phyloP scores from a whole-genome alignment of 257 asterid species.

The Capsicum pubescens region DNA sequence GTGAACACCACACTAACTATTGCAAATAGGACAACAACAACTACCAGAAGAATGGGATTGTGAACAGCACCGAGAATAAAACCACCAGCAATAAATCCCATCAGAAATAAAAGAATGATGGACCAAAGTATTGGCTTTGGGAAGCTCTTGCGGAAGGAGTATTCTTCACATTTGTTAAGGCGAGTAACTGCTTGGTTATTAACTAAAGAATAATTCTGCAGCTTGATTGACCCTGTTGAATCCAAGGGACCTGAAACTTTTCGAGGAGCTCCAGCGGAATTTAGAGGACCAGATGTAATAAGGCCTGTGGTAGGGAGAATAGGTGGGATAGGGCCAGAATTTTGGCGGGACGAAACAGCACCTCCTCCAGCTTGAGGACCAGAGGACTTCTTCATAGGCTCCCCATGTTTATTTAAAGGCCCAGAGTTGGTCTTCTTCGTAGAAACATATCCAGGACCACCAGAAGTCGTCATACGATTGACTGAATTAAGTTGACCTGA shows the following conservation, averaged over 20 bases:
- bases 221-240: conserved; percentile 56
- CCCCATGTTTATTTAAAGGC: conserved; percentile 86
- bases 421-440: conserved; percentile 81
- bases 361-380: conserved; percentile 89
- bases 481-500: conserved; percentile 59
- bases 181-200: conserved; percentile 81
- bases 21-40: conserved; percentile 53
- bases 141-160: conserved; percentile 66
- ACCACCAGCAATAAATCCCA: conserved; percentile 92
- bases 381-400: conserved; percentile 75
- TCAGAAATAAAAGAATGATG: conserved; percentile 66
- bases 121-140: conserved; percentile 74
- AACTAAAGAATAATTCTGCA: conserved; percentile 51
- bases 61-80: conserved; percentile 82
- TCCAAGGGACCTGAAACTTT: conserved; percentile 84
- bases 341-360: conserved; percentile 63
- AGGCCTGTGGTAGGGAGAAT: conserved; percentile 84
- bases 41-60: conserved; percentile 66
- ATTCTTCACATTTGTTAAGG: conserved; percentile 60
- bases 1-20: conserved; percentile 54
- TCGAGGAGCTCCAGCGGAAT: conserved; percentile 73
- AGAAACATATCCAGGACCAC: conserved; percentile 61
- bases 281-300: conserved; percentile 85
- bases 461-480: conserved; percentile 58
- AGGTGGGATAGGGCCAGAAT: conserved; percentile 81